These are phyloP conservation scores for Prinsepia uniflora DNA, from an alignment of 306 rosid genomes.

Conservation along the genomic window DNA sequence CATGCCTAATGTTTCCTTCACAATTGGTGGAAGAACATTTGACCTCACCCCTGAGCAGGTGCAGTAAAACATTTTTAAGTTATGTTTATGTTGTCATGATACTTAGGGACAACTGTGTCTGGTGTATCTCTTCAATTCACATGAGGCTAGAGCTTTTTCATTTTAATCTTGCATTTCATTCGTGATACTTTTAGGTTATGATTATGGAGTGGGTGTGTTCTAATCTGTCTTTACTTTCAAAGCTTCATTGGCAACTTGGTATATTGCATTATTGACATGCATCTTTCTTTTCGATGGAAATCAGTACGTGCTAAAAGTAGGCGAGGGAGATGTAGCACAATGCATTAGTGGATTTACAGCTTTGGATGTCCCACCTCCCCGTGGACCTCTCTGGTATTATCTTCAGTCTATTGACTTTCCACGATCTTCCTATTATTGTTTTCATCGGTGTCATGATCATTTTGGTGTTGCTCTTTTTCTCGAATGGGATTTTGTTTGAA, in stretches of 20 bases:
- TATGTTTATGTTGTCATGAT: neutral
- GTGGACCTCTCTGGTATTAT: constrained; percentile 63
- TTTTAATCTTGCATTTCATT: neutral
- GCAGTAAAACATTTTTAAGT: neutral
- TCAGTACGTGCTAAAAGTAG: constrained; percentile 60
- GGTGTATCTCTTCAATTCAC: neutral
- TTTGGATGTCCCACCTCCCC: constrained; percentile 63
- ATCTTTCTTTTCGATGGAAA: neutral
- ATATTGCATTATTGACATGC: neutral
- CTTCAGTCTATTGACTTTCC: neutral
- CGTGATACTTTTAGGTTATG: neutral
- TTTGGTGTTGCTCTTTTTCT: neutral
- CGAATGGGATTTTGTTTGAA: neutral
- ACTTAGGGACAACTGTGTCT: neutral
- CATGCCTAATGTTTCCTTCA: constrained; percentile 53
- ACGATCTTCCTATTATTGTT: neutral
- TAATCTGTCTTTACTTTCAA: neutral
- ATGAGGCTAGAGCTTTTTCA: neutral
- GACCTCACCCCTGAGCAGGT: constrained; percentile 63
- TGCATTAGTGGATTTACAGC: constrained; percentile 64
- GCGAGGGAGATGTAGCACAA: constrained; percentile 52
- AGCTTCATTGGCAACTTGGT: neutral
- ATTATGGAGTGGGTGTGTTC: neutral
- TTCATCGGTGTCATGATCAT: neutral
- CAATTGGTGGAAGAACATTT: constrained; percentile 55